Conservation (phyloP, 768 basidiomycete genomes). For the Tremella fuciformis region DNA sequence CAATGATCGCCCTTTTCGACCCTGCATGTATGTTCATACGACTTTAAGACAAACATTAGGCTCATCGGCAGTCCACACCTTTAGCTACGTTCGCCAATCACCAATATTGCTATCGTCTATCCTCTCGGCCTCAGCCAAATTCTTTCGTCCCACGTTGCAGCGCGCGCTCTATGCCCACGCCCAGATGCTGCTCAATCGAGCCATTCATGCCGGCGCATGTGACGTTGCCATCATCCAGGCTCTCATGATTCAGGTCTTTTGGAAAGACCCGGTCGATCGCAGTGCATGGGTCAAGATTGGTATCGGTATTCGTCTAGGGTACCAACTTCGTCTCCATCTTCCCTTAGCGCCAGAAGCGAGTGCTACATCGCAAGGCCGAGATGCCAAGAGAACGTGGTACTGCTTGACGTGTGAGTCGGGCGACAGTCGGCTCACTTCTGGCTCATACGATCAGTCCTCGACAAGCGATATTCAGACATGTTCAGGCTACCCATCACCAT, state of each 20-base stretch:
- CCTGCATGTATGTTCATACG: conserved; percentile 1
- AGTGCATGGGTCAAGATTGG: conserved; percentile 29
- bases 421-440: not conserved
- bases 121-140: conserved; percentile 18
- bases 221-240: conserved; percentile 17
- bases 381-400: conserved; percentile 4
- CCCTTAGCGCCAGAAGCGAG: not conserved
- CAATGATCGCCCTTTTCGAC: conserved; percentile 2
- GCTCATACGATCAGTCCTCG: not conserved
- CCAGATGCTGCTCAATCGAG: conserved; percentile 17
- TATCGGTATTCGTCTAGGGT: conserved; percentile 20
- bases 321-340: conserved; percentile 17
- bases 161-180: conserved; percentile 14
- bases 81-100: conserved; percentile 17
- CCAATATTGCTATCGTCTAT: conserved; percentile 19
- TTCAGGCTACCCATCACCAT: not conserved
- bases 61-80: conserved; percentile 22
- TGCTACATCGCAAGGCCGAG: not conserved
- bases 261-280: conserved; percentile 22
- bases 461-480: conserved; percentile 3
- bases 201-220: conserved; percentile 11
- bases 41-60: not conserved
- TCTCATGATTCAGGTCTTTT: conserved; percentile 20
- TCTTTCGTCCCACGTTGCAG: conserved; percentile 18
- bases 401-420: conserved; percentile 5